Base-by-base conservation (phyloP, 148 eudicot species). In the Beta vulgaris region DNA sequence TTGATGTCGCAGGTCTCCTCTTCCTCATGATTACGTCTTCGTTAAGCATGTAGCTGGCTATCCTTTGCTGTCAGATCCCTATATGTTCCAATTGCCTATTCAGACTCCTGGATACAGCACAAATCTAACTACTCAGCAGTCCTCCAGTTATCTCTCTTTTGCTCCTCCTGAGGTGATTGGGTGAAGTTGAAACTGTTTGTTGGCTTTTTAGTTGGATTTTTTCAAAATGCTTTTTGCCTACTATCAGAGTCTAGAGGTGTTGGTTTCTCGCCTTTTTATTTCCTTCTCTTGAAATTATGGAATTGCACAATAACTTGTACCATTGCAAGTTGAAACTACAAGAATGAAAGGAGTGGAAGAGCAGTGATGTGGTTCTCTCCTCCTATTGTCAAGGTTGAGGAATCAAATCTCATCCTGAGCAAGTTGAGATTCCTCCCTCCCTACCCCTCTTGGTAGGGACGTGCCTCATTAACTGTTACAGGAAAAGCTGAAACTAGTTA, bases 131-230 rank as follows among this genome's bases (percentile, higher is more conserved):
- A 70, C 75, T 48, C 77, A 86, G 68, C 71, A 80, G 78, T 75
- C 82, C 51, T 39, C 72, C 72, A 88, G 87, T 81, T 91, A 89
- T 88, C 91, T 93, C 44, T 93, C 98, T 23, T 93, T 93, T 79
- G 91, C 98, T 79, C 98, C 98, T 75, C 98, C 98, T 61, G 98
- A 93, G 96, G 96, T 93, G 77, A 80, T 76, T 68, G 14, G 3
- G 18, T 32, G 35, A 31, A 66, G 62, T 32, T 54, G 55, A 31
- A 54, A 55, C 23, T 66, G 4, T 35, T 32, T 55, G 54, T 25
- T 44, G 23, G 23, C 54, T 15, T 79, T 21, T 42, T 35, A 43
- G 18, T 29, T 42, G 9, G 35, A 28, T 55, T 68, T 77, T 72
- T n/a, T 55, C 25, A 19, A 29, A 4, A 4, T 76, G 13, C 40